These are phyloP conservation scores for Corchorus olitorius DNA, from an alignment of 345 rosid species.

Conservation along the genomic window DNA sequence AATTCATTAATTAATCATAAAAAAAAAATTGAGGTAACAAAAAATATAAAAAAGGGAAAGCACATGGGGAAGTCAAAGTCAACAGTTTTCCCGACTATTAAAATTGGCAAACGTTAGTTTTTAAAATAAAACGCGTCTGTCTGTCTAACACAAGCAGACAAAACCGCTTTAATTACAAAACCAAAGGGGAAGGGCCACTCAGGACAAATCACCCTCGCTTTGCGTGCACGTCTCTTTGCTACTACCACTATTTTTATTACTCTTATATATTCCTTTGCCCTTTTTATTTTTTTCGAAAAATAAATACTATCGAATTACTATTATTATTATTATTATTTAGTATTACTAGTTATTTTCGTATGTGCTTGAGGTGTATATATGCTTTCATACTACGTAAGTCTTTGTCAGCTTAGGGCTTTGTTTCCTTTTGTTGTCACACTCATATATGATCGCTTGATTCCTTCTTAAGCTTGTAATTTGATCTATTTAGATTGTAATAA, in stretches of 20 bases:
- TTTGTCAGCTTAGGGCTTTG: not conserved
- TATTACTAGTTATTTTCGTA: not conserved
- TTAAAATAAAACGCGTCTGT: conserved; percentile 42
- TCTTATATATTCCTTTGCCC: not conserved
- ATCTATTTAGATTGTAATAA: too few relatives aligned
- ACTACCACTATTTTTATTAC: not conserved
- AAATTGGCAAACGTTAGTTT: conserved; percentile 21
- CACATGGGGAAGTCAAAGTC: conserved; percentile 48
- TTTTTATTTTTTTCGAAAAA: not conserved
- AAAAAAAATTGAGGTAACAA: too few relatives aligned
- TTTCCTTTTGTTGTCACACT: too few relatives aligned
- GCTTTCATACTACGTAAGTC: conserved; percentile 4
- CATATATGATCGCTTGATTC: too few relatives aligned
- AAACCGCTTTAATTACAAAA: conserved; percentile 33
- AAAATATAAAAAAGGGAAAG: not conserved
- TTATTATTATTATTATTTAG: too few relatives aligned
- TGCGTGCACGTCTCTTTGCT: conserved; percentile 41
- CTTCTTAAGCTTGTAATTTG: too few relatives aligned
- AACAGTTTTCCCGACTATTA: conserved; percentile 23
- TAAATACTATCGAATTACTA: not conserved
- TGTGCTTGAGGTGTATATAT: not conserved
- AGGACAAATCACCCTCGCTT: conserved; percentile 58
- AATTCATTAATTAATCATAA: too few relatives aligned
- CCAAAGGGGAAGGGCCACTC: conserved; percentile 14
- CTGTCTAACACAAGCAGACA: conserved; percentile 34